These are phyloP conservation scores for Angomonas ambiguus DNA, from an alignment of 208 protist genomes.

Conservation along the genomic window DNA sequence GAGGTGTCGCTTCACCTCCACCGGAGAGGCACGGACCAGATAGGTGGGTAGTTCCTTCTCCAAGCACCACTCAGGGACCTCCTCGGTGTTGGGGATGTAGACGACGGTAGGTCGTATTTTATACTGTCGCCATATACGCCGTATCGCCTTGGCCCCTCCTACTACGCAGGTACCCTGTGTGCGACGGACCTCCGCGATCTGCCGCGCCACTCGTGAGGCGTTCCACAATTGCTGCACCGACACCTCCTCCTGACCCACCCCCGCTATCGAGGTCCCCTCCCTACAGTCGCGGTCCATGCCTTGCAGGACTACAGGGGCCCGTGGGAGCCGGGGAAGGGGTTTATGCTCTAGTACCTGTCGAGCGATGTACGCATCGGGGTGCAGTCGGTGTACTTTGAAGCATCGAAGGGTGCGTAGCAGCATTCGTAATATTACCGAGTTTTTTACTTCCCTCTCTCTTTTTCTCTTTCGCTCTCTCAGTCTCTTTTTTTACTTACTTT, in stretches of 20 bases:
- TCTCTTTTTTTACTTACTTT: too few species aligned
- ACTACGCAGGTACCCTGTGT: conserved; percentile 65
- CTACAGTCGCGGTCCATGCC: conserved; percentile 26
- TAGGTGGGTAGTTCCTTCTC: conserved; percentile 53
- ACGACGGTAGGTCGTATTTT: conserved; percentile 65
- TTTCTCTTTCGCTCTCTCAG: neutral
- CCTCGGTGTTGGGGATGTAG: conserved; percentile 53
- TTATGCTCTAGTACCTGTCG: neutral
- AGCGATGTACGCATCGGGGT: conserved; percentile 4
- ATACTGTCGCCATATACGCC: conserved; percentile 69
- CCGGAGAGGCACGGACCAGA: conserved; percentile 65
- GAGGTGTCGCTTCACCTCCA: conserved; percentile 58
- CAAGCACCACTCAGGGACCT: conserved; percentile 61
- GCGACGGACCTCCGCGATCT: conserved; percentile 37
- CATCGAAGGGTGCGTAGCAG: neutral
- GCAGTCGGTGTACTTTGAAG: neutral
- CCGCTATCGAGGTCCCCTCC: neutral
- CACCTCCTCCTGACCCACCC: conserved; percentile 19
- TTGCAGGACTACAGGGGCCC: conserved; percentile 34
- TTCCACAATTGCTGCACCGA: conserved; percentile 61
- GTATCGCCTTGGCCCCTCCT: conserved; percentile 64
- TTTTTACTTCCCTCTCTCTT: neutral
- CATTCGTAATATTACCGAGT: neutral
- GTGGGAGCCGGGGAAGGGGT: neutral
- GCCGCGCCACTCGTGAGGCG: conserved; percentile 44